Evolutionary conservation across 805 yeast genomes (phyloP).

Genomic region (Barnettozyma pratensis): DNA sequence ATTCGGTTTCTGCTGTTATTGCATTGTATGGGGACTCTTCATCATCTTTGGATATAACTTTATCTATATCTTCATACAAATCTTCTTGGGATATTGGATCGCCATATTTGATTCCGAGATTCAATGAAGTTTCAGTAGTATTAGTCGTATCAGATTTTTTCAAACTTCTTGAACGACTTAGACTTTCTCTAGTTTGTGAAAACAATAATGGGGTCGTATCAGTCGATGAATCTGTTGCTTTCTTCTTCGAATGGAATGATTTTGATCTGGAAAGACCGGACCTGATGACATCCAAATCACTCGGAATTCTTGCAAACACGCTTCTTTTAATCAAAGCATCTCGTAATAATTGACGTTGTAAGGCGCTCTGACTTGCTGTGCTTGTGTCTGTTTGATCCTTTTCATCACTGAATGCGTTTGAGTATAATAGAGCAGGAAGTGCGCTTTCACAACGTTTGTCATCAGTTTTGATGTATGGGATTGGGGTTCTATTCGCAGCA

Average conservation of each 20-base stretch:
- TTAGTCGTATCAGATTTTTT: background rate
- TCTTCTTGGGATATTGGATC: background rate
- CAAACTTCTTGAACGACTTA: slow-evolving; percentile 4
- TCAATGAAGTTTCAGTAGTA: background rate
- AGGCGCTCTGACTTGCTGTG: background rate
- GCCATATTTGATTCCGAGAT: background rate
- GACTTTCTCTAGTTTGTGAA: slow-evolving; percentile 3
- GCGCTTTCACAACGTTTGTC: slow-evolving; percentile 2
- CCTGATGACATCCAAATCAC: slow-evolving; percentile 10
- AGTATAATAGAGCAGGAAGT: slow-evolving; percentile 1
- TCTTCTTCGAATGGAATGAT: slow-evolving; percentile 9
- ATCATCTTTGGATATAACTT: background rate
- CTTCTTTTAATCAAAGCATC: slow-evolving; percentile 5
- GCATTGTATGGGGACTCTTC: slow-evolving; percentile 3
- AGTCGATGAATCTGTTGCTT: background rate
- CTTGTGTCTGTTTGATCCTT: background rate
- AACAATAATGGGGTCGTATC: slow-evolving; percentile 9
- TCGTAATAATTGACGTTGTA: slow-evolving; percentile 3
- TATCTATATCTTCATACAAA: background rate
- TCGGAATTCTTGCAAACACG: slow-evolving; percentile 2
- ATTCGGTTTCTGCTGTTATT: slow-evolving; percentile 10
- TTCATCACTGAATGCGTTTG: background rate
- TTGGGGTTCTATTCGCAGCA: background rate
- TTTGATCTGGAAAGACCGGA: slow-evolving; percentile 10
- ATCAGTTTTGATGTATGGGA: background rate